Evolutionary conservation across 306 rosid genomes (phyloP), one percentile per base, ranked within the genome.

Genomic region (Benincasa hispida): DNA sequence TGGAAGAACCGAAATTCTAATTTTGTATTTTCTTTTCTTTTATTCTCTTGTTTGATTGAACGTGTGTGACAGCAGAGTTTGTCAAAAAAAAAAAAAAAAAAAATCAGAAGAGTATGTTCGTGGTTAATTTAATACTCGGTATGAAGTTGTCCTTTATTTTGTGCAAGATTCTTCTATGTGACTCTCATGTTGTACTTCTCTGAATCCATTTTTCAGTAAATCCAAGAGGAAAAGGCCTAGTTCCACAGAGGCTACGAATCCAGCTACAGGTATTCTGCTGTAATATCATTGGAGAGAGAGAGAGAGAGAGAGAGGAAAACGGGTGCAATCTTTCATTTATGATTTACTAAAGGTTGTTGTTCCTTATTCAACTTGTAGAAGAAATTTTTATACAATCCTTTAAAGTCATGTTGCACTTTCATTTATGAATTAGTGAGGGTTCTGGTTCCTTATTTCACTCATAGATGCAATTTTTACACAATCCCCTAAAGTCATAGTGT

Each of bases 211-310:
- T 41, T 83, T 25, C 66, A 77, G 72, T 59, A 93, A 92, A 76
- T 81, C 86, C 58, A 93, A 91, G 88, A 86, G 86, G 82, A 91
- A 88, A 81, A 84, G 68, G 79, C 72, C 74, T 13, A 83, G 84
- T 87, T 81, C 82, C 27, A 76, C 73, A 11, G 98, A 89, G 60
- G 58, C 39, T 25, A 47, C 58, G 15, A 50, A 69, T 78, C 77
- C 54, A 62, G 69, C 80, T 62, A 59, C 85, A 30, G 89, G 89
- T 88, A 74, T 22, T 69, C 63, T 74, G 51, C 42, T 74, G 28
- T 34, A 57, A 57, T 41, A n/a, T 32, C 10, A 79, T n/a, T 28
- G 75, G 65, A 24, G 28, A 79, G 39, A 37, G 14, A 41, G 17
- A 55, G 7, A 65, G 65, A 24, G 28, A 79, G 39, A 37, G 14